Base-by-base conservation (phyloP, 495 filamentous ascomycete genomes). In the Aspergillus steynii region DNA sequence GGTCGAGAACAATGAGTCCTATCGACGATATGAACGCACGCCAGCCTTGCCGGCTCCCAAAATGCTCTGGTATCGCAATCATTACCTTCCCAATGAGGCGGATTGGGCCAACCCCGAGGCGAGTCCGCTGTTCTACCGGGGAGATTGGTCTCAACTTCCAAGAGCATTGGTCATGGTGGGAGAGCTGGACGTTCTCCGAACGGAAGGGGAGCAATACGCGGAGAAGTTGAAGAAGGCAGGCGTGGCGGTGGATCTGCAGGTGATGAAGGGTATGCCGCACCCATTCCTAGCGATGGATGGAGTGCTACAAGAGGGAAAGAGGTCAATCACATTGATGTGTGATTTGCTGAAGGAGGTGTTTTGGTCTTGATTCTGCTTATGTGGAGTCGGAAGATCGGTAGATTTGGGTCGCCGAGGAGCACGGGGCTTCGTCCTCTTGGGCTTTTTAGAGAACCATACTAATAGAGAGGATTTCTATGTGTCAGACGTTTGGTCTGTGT, bases 201-300 rank as follows among this genome's bases (percentile, higher is more conserved):
- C 67, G 1, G 83, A 86, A 52, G 83, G 83, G 2, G 77, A 80
- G 64, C 75, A 77, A 42, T 74, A 85, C 58, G 78, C 75, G 1
- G 71, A 74, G 55, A 78, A 78, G 55, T 70, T 88, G 37, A 67
- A 69, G 42, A 72, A 75, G 31, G 83, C 82, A 6, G 79, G 84
- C 12, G 81, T 84, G 5, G 71, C 78, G 66, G 85, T 83, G 3
- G 74, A 85, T 65, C 65, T 83, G 50, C 77, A 84, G 65, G 70
- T 84, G 31, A 84, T 84, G 82, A 77, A 82, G 67, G 82, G 82
- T 0, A 84, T 84, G 81, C 84, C 83, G 12, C 84, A 86, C 74
- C 84, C 84, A n/a, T 85, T 85, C 66, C 70, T 86, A 59, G 83
- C 82, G 8, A 85, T 85, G 84, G 84, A 86, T 71, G 80, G 71